These are phyloP conservation scores for Cardamine chenopodiifolia DNA, from an alignment of 345 rosid genomes.

Conservation along the genomic window DNA sequence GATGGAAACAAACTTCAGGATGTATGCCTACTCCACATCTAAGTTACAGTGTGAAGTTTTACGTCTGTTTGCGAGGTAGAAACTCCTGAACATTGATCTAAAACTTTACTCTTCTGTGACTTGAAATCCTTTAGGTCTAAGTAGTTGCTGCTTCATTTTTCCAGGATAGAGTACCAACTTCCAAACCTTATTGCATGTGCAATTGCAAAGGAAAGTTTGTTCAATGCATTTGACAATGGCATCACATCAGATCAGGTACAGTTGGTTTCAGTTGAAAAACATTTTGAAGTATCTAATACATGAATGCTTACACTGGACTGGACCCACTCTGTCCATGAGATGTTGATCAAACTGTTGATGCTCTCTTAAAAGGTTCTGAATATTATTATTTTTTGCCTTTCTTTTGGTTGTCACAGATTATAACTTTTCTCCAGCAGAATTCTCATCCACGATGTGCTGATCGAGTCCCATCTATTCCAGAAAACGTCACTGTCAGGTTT, in stretches of 20 bases:
- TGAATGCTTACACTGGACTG: neutral
- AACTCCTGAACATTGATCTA: slow-evolving; percentile 7
- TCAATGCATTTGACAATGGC: slow-evolving; percentile 88
- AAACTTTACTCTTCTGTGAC: neutral
- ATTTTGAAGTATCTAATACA: neutral
- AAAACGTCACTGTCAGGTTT: slow-evolving; percentile 94
- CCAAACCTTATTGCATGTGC: slow-evolving; percentile 93
- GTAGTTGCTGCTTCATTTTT: slow-evolving; percentile 14
- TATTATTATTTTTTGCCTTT: slow-evolving; percentile 16
- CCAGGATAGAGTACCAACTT: slow-evolving; percentile 93
- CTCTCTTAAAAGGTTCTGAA: neutral
- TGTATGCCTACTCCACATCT: slow-evolving; percentile 94
- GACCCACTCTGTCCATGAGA: slow-evolving; percentile 14
- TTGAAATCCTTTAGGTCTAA: slow-evolving; percentile 24
- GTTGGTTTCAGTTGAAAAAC: slow-evolving; percentile 3
- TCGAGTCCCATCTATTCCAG: slow-evolving; percentile 79
- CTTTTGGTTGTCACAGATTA: slow-evolving; percentile 54
- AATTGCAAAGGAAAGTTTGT: slow-evolving; percentile 89
- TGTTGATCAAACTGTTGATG: slow-evolving; percentile 10
- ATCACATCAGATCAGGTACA: slow-evolving; percentile 84
- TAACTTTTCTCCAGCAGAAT: slow-evolving; percentile 86
- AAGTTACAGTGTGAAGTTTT: slow-evolving; percentile 88
- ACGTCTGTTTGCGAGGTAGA: slow-evolving; percentile 89
- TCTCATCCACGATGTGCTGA: slow-evolving; percentile 89
- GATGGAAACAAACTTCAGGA: slow-evolving; percentile 91